Evolutionary conservation across 768 basidiomycete genomes (phyloP).

Genomic region (Leccinum pellstonianum): DNA sequence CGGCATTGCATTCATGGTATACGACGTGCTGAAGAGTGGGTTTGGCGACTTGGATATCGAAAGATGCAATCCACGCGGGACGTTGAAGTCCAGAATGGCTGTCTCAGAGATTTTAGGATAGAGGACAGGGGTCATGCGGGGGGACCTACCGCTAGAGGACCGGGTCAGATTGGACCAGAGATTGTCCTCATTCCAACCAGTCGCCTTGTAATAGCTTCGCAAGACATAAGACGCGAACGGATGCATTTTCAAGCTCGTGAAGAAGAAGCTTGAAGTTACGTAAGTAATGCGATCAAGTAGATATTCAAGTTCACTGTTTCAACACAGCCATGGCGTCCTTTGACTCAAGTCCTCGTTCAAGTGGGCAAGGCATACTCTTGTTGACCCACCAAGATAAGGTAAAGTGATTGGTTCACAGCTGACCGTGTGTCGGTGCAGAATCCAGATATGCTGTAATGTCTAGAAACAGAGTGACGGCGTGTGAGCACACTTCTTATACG

Average conservation of each 20-base stretch:
- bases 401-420: no score
- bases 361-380: no score
- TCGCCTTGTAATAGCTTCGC: conserved; percentile 86
- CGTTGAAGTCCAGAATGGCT: conserved; percentile 91
- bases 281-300: no score
- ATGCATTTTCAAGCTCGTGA: conserved; percentile 52
- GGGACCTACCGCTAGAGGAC: conserved; percentile 73
- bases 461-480: no score
- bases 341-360: no score
- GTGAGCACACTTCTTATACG: background rate
- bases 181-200: conserved; percentile 97
- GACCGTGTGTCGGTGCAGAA: no score
- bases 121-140: conserved; percentile 1
- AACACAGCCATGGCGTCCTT: no score
- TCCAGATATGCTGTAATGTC: no score
- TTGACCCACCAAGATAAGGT: no score
- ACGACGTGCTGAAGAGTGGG: conserved; percentile 83
- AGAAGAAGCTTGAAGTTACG: background rate
- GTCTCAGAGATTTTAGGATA: conserved; percentile 11
- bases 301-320: no score
- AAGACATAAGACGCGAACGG: conserved; percentile 87
- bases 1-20: conserved; percentile 90
- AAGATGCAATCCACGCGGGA: conserved; percentile 78
- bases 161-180: conserved; percentile 87
- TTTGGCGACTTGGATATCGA: conserved; percentile 89